These are phyloP conservation scores for Nicotiana benthamiana DNA, from an alignment of 257 asterid species.

Conservation along the genomic window DNA sequence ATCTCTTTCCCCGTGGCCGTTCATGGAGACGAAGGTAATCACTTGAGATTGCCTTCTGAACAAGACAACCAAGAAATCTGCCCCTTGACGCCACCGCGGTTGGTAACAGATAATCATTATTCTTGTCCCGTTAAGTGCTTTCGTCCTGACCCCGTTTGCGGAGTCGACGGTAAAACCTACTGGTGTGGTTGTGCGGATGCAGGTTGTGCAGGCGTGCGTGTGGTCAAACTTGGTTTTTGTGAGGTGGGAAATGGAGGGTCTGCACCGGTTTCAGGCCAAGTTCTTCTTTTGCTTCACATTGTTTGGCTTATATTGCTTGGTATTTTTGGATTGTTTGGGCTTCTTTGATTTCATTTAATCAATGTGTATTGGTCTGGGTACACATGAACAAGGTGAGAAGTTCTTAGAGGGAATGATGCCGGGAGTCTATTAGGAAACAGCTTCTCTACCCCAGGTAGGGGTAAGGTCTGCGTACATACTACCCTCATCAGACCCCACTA, in stretches of 20 bases:
- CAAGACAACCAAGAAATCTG: slow-evolving; percentile 31
- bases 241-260: slow-evolving; percentile 81
- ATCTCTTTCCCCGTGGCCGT: slow-evolving; percentile 29
- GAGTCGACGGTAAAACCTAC: slow-evolving; percentile 72
- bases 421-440: too few relatives aligned
- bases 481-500: too few relatives aligned
- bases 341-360: slow-evolving; percentile 35
- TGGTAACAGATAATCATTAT: neutral
- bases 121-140: slow-evolving; percentile 78
- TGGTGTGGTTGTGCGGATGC: slow-evolving; percentile 99
- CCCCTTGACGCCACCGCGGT: slow-evolving; percentile 20
- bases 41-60: slow-evolving; percentile 33
- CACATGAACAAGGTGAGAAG: too few relatives aligned
- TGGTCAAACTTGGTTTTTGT: slow-evolving; percentile 61
- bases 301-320: slow-evolving; percentile 87
- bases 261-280: slow-evolving; percentile 79
- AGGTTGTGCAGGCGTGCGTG: slow-evolving; percentile 66
- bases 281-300: slow-evolving; percentile 80
- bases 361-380: neutral
- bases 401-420: too few relatives aligned
- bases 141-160: slow-evolving; percentile 90
- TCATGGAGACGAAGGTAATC: slow-evolving; percentile 27
- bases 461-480: too few relatives aligned
- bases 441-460: too few relatives aligned
- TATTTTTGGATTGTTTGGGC: slow-evolving; percentile 68